phyloP scores from a whole-genome alignment of 768 basidiomycete genomes.

The Suillus clintonianus region DNA sequence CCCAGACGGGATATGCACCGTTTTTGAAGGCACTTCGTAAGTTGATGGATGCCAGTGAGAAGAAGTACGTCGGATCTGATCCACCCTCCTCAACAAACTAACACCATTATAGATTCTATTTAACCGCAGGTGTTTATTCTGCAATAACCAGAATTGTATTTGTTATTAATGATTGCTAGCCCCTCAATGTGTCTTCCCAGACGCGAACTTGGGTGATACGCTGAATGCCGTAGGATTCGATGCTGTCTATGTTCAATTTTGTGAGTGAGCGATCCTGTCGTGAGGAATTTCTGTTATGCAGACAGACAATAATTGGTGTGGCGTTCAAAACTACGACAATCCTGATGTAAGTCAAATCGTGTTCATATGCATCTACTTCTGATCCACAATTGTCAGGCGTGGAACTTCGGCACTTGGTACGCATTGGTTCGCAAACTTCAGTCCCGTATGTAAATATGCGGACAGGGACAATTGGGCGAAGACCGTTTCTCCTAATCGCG shows the following conservation, averaged over 20 bases:
- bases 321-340: slow-evolving; percentile 47
- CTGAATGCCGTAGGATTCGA: slow-evolving; percentile 66
- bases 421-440: slow-evolving; percentile 6
- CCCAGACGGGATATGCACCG: slow-evolving; percentile 46
- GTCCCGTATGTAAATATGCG: slow-evolving; percentile 45
- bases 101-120: slow-evolving; percentile 28
- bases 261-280: slow-evolving; percentile 15
- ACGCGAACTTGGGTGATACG: slow-evolving; percentile 53
- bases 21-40: slow-evolving; percentile 29
- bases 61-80: background rate
- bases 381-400: slow-evolving; percentile 35
- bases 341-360: too few relatives aligned
- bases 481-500: slow-evolving; percentile 14
- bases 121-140: slow-evolving; percentile 30
- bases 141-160: too few relatives aligned
- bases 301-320: slow-evolving; percentile 46
- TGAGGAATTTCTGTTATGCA: too few relatives aligned
- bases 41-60: background rate
- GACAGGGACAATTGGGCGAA: slow-evolving; percentile 23
- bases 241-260: slow-evolving; percentile 73
- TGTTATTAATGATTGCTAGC: slow-evolving; percentile 6
- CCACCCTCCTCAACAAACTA: background rate
- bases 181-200: slow-evolving; percentile 47
- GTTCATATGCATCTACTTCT: too few relatives aligned
- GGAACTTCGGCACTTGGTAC: slow-evolving; percentile 31